These are phyloP conservation scores for Pleurotus citrinopileatus DNA, from an alignment of 768 basidiomycete genomes.

Conservation along the genomic window DNA sequence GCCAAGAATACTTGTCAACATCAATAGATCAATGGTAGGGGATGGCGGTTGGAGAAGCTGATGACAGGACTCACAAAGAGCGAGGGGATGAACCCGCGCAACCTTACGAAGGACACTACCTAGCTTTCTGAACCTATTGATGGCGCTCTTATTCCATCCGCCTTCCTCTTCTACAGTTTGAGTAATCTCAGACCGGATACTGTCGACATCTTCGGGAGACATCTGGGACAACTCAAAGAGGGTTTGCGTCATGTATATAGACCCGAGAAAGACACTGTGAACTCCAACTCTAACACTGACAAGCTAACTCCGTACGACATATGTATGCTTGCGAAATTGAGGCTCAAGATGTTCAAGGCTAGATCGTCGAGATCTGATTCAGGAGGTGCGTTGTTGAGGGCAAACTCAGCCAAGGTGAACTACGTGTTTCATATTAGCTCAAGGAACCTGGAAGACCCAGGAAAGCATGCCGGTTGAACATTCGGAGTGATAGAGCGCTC, in stretches of 20 bases:
- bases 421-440: neutral
- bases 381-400: neutral
- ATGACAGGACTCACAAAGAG: neutral
- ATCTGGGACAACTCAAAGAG: conserved; percentile 4
- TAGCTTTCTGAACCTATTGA: conserved; percentile 5
- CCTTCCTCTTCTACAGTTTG: conserved; percentile 2
- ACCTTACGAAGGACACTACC: conserved; percentile 7
- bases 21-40: neutral
- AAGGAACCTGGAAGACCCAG: too few species aligned
- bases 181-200: neutral
- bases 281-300: neutral
- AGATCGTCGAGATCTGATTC: neutral
- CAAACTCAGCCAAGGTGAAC: neutral
- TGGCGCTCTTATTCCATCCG: conserved; percentile 9
- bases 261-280: neutral
- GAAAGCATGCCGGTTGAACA: too few species aligned
- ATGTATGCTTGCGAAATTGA: conserved; percentile 10
- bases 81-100: neutral
- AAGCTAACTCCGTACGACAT: neutral
- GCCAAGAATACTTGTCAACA: neutral
- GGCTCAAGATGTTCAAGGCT: neutral
- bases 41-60: neutral
- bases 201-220: neutral
- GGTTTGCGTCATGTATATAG: neutral
- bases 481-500: too few species aligned